Evolutionary conservation across 2,329 filamentous ascomycete species (phyloP).

Genomic region (Penicillium sp.): DNA sequence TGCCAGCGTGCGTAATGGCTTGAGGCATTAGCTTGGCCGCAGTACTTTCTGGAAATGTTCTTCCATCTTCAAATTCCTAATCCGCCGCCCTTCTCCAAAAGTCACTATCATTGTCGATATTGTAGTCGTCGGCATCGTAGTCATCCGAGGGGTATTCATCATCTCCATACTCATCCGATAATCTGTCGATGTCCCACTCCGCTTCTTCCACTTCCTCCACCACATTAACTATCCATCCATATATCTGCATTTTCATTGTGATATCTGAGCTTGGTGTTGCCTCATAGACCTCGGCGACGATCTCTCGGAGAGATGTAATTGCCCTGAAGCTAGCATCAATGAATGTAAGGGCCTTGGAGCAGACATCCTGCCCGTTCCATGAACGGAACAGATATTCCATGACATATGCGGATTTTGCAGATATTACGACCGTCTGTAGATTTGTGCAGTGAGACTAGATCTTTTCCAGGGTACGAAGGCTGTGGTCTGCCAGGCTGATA

Average conservation of each 20-base stretch:
- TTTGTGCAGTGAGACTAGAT: conserved; percentile 1
- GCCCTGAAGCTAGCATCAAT: conserved; percentile 22
- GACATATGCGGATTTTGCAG: neutral
- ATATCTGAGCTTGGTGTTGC: conserved; percentile 15
- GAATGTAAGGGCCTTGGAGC: conserved; percentile 14
- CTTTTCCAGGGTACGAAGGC: neutral
- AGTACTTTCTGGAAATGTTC: neutral
- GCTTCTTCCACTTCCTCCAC: conserved; percentile 4
- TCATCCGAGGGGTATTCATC: conserved; percentile 4
- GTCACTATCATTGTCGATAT: conserved; percentile 10
- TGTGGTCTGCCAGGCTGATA: neutral
- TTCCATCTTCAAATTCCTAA: neutral
- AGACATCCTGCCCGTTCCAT: neutral
- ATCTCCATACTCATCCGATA: conserved; percentile 5
- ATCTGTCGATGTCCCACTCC: too few species aligned
- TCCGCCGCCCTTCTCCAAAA: conserved; percentile 7
- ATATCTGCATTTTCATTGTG: conserved; percentile 20
- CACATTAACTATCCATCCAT: conserved; percentile 22
- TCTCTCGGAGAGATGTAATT: conserved; percentile 24
- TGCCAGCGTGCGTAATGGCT: neutral
- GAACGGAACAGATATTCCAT: neutral
- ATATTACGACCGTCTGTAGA: neutral
- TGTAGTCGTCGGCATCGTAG: conserved; percentile 6
- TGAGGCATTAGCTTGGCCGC: neutral
- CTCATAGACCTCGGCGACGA: conserved; percentile 22